These are phyloP conservation scores for Euphorbia corollata DNA, from an alignment of 441 rosid genomes.

Conservation along the genomic window DNA sequence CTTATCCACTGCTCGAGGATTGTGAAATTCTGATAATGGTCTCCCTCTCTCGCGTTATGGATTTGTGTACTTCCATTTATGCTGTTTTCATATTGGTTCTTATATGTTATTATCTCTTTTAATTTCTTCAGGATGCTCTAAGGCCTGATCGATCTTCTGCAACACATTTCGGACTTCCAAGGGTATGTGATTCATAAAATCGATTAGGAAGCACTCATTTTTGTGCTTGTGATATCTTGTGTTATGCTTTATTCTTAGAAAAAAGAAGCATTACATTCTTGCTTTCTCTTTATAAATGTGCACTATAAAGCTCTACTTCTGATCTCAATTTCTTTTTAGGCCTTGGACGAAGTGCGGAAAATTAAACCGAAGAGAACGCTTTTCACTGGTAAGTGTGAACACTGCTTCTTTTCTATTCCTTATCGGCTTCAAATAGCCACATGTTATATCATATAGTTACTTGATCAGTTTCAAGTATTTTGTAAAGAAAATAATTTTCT, in stretches of 20 bases:
- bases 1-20: constrained; percentile 61
- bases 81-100: neutral
- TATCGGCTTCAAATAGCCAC: neutral
- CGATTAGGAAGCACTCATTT: neutral
- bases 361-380: constrained; percentile 77
- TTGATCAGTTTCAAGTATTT: too few relatives aligned
- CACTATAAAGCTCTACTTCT: neutral
- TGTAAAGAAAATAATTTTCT: neutral
- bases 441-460: too few relatives aligned
- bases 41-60: constrained; percentile 15
- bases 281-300: constrained; percentile 1
- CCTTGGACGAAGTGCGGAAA: constrained; percentile 77
- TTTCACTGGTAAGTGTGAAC: constrained; percentile 55
- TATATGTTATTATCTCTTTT: neutral
- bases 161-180: constrained; percentile 85
- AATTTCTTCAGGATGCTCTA: constrained; percentile 59
- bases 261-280: neutral
- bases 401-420: neutral
- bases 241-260: neutral
- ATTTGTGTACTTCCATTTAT: neutral
- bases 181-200: constrained; percentile 33
- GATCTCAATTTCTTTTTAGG: constrained; percentile 32
- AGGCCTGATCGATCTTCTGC: constrained; percentile 87
- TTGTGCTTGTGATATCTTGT: neutral
- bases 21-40: constrained; percentile 65